Conservation (phyloP, 345 rosid genomes). For the Adansonia digitata region DNA sequence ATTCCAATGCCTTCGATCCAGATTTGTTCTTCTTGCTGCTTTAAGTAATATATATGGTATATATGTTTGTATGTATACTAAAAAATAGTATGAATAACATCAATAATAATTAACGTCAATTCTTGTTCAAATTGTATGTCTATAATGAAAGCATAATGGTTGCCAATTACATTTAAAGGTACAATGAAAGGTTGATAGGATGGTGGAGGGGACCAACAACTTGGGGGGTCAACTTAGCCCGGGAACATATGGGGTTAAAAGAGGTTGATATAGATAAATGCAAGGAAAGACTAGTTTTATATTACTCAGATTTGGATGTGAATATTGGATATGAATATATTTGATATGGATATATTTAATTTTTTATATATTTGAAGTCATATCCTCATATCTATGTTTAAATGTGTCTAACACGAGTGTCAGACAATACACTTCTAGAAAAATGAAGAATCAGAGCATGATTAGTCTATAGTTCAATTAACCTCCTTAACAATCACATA, state of each 20-base stretch:
- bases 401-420: no score
- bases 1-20: slow-evolving; percentile 20
- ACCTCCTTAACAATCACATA: no score
- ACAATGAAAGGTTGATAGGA: not conserved
- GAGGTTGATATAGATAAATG: slow-evolving; percentile 9
- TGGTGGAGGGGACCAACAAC: slow-evolving; percentile 17
- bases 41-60: slow-evolving; percentile 25
- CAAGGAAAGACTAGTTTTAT: not conserved
- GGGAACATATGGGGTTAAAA: slow-evolving; percentile 11
- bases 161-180: not conserved
- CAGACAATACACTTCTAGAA: no score
- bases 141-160: slow-evolving; percentile 3
- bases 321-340: no score
- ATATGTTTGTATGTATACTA: slow-evolving; percentile 33
- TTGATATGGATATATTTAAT: no score
- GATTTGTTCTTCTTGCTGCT: slow-evolving; percentile 23
- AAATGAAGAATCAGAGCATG: no score
- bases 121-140: not conserved
- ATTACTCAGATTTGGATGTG: no score
- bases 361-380: no score
- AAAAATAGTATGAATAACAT: slow-evolving; percentile 34
- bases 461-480: no score
- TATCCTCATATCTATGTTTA: no score
- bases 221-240: not conserved
- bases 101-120: slow-evolving; percentile 22